Conservation (phyloP, 768 basidiomycete genomes). For the Inosperma sp. region DNA sequence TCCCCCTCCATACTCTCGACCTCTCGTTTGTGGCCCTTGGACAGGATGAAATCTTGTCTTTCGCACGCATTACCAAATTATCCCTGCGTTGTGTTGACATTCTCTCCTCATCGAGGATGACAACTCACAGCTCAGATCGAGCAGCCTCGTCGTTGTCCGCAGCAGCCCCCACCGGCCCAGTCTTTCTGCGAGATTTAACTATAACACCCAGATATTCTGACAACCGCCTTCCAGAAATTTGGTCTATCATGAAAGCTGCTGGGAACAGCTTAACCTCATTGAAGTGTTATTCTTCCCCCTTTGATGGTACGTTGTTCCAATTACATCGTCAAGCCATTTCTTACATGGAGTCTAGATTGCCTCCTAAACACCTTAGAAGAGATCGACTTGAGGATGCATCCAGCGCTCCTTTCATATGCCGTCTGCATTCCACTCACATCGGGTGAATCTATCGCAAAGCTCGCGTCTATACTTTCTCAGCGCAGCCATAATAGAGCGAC, state of each 20-base stretch:
- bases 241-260: constrained; percentile 7
- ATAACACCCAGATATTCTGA: constrained; percentile 6
- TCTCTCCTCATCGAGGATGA: neutral
- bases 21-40: constrained; percentile 8
- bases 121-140: neutral
- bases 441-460: neutral
- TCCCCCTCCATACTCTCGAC: constrained; percentile 10
- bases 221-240: neutral
- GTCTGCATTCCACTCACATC: constrained; percentile 2
- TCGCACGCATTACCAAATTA: constrained; percentile 11
- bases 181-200: constrained; percentile 9
- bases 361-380: neutral
- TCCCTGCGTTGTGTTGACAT: constrained; percentile 9
- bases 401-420: neutral
- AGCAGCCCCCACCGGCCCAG: neutral
- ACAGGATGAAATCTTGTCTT: constrained; percentile 1
- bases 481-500: neutral
- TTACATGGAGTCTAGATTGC: too few relatives aligned
- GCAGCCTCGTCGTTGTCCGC: neutral
- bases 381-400: constrained; percentile 1
- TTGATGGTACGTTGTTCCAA: constrained; percentile 8
- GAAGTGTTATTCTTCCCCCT: constrained; percentile 13
- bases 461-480: neutral
- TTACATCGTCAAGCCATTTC: too few relatives aligned
- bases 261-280: constrained; percentile 9